Evolutionary conservation across 345 rosid species (phyloP).

Genomic region (Zanthoxylum bungeanum): DNA sequence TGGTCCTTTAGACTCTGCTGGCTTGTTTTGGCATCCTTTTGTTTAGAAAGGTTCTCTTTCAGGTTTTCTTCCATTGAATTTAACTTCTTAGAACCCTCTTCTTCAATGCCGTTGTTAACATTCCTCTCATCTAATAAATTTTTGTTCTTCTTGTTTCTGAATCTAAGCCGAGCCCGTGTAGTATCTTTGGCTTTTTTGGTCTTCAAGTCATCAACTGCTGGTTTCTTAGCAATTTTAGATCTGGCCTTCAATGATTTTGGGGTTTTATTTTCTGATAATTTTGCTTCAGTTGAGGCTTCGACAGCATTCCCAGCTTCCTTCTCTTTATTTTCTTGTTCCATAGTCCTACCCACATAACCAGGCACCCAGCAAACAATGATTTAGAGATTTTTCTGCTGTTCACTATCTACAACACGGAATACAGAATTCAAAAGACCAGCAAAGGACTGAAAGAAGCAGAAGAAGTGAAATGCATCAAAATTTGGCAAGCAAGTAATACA

Average conservation of each 20-base stretch:
- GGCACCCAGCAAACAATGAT: background rate
- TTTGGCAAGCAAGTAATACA: background rate
- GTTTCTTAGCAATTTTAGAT: slow-evolving; percentile 39
- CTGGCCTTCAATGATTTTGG: slow-evolving; percentile 34
- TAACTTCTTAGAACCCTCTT: slow-evolving; percentile 15
- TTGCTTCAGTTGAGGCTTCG: slow-evolving; percentile 27
- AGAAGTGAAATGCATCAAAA: background rate
- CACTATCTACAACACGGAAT: background rate
- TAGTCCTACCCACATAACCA: slow-evolving; percentile 12
- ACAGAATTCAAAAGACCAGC: background rate
- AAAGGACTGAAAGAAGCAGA: background rate
- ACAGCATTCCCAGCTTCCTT: slow-evolving; percentile 25
- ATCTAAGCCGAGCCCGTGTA: slow-evolving; percentile 15
- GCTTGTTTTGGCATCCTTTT: slow-evolving; percentile 15
- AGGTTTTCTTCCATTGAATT: slow-evolving; percentile 27
- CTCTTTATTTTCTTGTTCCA: slow-evolving; percentile 35
- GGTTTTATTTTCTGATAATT: slow-evolving; percentile 31
- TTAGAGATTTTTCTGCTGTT: background rate
- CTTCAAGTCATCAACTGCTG: slow-evolving; percentile 29
- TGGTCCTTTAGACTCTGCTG: slow-evolving; percentile 17
- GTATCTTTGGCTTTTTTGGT: slow-evolving; percentile 22
- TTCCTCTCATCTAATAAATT: slow-evolving; percentile 7
- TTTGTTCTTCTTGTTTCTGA: slow-evolving; percentile 20
- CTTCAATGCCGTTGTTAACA: slow-evolving; percentile 17
- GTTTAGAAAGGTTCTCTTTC: slow-evolving; percentile 13